Evolutionary conservation across 2,329 filamentous ascomycete genomes (phyloP).

Genomic region (Verticillium klebahnii): DNA sequence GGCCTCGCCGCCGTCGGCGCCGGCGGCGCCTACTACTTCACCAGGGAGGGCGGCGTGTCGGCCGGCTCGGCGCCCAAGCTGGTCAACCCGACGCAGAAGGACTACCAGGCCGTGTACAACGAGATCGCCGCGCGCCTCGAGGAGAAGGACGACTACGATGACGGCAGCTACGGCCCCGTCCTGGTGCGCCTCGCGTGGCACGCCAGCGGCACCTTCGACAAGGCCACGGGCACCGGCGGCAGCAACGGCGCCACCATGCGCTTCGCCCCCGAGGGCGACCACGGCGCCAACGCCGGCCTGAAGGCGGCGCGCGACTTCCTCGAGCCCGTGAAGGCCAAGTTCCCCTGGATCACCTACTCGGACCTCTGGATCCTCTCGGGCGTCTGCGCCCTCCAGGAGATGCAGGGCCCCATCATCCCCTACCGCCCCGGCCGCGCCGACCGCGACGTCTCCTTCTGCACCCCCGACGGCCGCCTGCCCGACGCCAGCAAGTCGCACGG

Average conservation of each 20-base stretch:
- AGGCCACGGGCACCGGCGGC: conserved; percentile 80
- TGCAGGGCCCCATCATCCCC: conserved; percentile 82
- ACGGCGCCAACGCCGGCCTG: conserved; percentile 92
- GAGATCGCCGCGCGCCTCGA: conserved; percentile 74
- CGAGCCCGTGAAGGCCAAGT: conserved; percentile 83
- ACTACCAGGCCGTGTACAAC: conserved; percentile 96
- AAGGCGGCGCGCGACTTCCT: conserved; percentile 86
- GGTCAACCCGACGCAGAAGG: conserved; percentile 67
- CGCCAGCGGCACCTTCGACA: conserved; percentile 87
- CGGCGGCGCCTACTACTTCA: conserved; percentile 64
- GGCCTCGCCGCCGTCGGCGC: conserved; percentile 55
- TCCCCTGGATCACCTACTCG: conserved; percentile 94
- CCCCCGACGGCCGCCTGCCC: conserved; percentile 82
- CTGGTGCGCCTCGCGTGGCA: conserved; percentile 92
- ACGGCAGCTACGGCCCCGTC: conserved; percentile 92
- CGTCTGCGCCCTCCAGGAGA: conserved; percentile 86
- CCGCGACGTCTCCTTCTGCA: conserved; percentile 76
- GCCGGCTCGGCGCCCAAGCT: conserved; percentile 44
- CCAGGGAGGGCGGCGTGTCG: conserved; percentile 49
- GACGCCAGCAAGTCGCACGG: conserved; percentile 73
- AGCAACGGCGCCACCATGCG: conserved; percentile 98
- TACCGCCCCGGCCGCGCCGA: conserved; percentile 85
- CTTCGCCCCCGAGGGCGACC: conserved; percentile 81
- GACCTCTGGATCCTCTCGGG: conserved; percentile 94
- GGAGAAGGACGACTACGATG: conserved; percentile 92